Conservation (phyloP, 2,329 filamentous ascomycete genomes). For the Coniochaeta sp. region DNA sequence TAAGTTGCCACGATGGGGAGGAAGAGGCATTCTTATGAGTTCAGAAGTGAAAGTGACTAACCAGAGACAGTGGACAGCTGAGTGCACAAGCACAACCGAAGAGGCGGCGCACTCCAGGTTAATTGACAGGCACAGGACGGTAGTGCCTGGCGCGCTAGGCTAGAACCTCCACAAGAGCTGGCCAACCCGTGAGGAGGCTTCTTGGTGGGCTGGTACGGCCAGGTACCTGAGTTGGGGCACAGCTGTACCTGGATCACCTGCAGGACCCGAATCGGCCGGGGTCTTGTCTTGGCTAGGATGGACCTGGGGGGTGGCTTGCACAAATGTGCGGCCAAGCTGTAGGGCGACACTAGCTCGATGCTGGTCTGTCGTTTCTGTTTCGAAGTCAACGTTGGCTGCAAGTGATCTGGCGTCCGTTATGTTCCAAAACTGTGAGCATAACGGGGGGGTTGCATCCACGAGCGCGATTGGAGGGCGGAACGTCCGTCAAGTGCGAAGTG, state of each 20-base stretch:
- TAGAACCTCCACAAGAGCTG: background rate
- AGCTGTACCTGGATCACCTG: constrained; percentile 2
- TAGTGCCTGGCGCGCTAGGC: background rate
- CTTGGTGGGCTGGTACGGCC: background rate
- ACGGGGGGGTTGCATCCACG: background rate
- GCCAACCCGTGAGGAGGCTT: background rate
- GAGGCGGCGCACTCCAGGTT: background rate
- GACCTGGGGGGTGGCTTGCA: background rate
- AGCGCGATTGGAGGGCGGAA: background rate
- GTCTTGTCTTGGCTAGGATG: background rate
- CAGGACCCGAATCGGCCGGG: background rate
- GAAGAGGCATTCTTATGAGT: constrained; percentile 1
- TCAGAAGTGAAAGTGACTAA: constrained; percentile 1
- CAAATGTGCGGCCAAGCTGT: background rate
- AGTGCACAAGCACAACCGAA: background rate
- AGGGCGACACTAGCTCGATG: background rate
- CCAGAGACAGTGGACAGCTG: background rate
- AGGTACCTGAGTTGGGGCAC: background rate
- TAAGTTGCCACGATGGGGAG: background rate
- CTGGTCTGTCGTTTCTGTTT: background rate
- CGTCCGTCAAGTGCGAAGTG: background rate
- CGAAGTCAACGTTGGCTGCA: constrained; percentile 1
- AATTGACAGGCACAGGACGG: background rate
- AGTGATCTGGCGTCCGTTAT: constrained; percentile 1
- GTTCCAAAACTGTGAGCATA: background rate